phyloP scores from a whole-genome alignment of 345 rosid species.

The Eucalyptus polybractea region DNA sequence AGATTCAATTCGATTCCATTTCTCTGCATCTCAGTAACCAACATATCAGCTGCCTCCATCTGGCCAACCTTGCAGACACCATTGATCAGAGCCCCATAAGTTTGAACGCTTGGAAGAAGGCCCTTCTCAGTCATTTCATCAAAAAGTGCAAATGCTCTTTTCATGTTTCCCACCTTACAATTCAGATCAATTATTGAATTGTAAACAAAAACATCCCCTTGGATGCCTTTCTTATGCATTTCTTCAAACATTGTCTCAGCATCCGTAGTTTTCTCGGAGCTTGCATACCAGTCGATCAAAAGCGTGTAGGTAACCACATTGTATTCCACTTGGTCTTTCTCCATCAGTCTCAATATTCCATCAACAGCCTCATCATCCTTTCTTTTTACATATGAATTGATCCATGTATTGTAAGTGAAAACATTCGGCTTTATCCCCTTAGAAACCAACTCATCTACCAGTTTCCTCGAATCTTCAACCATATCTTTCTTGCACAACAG shows the following conservation, averaged over 20 bases:
- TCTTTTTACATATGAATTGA: slow-evolving; percentile 42
- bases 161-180: slow-evolving; percentile 43
- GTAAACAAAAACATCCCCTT: slow-evolving; percentile 40
- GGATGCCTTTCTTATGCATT: slow-evolving; percentile 51
- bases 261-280: slow-evolving; percentile 23
- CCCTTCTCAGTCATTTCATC: slow-evolving; percentile 63
- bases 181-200: slow-evolving; percentile 42
- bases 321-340: slow-evolving; percentile 30
- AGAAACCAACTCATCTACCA: slow-evolving; percentile 27
- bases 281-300: slow-evolving; percentile 27
- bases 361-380: slow-evolving; percentile 34
- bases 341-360: slow-evolving; percentile 51
- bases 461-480: slow-evolving; percentile 30
- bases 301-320: slow-evolving; percentile 53
- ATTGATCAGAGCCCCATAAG: slow-evolving; percentile 61
- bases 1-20: slow-evolving; percentile 30
- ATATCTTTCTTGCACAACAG: slow-evolving; percentile 54
- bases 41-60: slow-evolving; percentile 62
- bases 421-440: slow-evolving; percentile 56
- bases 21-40: slow-evolving; percentile 67
- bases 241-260: slow-evolving; percentile 62
- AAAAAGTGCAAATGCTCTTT: slow-evolving; percentile 53
- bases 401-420: slow-evolving; percentile 54
- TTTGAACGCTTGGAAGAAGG: slow-evolving; percentile 38
- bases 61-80: slow-evolving; percentile 77